Base-by-base conservation (phyloP, 2,329 filamentous ascomycete genomes). In the Coniochaeta sp. region DNA sequence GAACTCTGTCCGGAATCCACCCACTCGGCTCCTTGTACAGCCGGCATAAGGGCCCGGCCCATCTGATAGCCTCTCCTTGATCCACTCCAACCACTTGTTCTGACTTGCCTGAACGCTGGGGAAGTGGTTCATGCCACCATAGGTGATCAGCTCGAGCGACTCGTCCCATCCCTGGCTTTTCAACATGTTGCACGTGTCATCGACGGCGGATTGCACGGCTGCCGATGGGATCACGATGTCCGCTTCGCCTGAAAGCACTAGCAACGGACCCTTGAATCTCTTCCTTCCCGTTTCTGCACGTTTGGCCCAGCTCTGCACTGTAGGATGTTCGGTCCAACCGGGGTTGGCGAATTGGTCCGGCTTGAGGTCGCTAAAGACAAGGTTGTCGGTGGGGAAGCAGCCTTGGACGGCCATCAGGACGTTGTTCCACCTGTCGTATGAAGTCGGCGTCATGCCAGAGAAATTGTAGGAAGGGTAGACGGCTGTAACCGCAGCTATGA, bases 91-190 rank as follows among this genome's bases (percentile, higher is more conserved):
- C 53, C 52, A 57, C 27, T 52, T 52, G 40, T 38, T 22, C 26
- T 56, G 53, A 13, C 57, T 57, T 1, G 53, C 57, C 12, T 56
- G 55, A 8, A 56, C 56, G 6, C 48, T 42, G 1, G 53, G 51
- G 27, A 59, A 57, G 35, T 58, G 57, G 6, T 55, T 48, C 45
- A 48, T 48, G 7, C 24, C 45, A 13, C 20, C 22, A n/a, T 47
- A 47, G 4, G 42, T 26, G 18, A 26, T 27, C 8, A 47, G 22
- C 42, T 47, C 42, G 18, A 47, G 42, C 18, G 42, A 47, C 42
- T 47, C 42, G 24, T 27, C 14, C 42, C 42, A 47, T 7, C 27
- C 27, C 22, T 47, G 18, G 20, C 14, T 47, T 22, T 47, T n/a
- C 14, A 47, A n/a, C 42, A 47, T 47, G 22, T n/a, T 32, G 30